Conservation (phyloP, 768 basidiomycete genomes). For the Mycena floridula region DNA sequence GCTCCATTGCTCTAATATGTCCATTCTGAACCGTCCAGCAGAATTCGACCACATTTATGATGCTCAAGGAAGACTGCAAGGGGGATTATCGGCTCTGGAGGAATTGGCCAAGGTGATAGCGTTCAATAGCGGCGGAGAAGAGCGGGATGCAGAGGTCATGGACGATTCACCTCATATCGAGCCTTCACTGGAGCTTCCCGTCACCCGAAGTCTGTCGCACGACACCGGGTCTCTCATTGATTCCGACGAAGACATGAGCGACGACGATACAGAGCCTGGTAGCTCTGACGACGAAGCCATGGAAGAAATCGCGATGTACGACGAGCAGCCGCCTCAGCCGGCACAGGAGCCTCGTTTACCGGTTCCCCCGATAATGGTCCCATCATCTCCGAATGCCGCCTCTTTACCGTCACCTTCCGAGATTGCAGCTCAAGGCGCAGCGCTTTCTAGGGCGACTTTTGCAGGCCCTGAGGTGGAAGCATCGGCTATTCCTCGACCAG, state of each 20-base stretch:
- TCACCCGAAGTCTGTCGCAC: conserved; percentile 48
- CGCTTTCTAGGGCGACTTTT: too few species aligned
- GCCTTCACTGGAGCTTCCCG: conserved; percentile 62
- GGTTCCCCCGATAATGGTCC: conserved; percentile 21
- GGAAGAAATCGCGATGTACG: conserved; percentile 79
- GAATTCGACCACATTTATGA: conserved; percentile 74
- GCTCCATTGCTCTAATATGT: conserved; percentile 97
- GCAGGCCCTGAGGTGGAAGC: conserved; percentile 22
- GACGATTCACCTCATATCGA: conserved; percentile 38
- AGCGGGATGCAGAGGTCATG: background rate
- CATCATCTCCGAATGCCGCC: conserved; percentile 22
- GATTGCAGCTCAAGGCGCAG: too few species aligned
- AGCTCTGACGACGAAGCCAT: conserved; percentile 74
- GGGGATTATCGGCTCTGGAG: conserved; percentile 82
- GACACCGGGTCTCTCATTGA: conserved; percentile 51
- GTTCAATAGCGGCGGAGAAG: conserved; percentile 31
- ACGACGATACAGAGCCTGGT: conserved; percentile 54
- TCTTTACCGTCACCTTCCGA: too few species aligned
- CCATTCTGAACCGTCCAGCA: conserved; percentile 76
- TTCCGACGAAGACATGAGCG: conserved; percentile 77
- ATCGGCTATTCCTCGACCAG: conserved; percentile 17
- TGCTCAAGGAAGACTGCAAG: conserved; percentile 74
- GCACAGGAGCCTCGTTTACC: conserved; percentile 14
- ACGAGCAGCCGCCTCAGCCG: conserved; percentile 34
- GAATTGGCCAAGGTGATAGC: conserved; percentile 82